Evolutionary conservation across 345 rosid genomes (phyloP).

Genomic region (Eucalyptus regnans): DNA sequence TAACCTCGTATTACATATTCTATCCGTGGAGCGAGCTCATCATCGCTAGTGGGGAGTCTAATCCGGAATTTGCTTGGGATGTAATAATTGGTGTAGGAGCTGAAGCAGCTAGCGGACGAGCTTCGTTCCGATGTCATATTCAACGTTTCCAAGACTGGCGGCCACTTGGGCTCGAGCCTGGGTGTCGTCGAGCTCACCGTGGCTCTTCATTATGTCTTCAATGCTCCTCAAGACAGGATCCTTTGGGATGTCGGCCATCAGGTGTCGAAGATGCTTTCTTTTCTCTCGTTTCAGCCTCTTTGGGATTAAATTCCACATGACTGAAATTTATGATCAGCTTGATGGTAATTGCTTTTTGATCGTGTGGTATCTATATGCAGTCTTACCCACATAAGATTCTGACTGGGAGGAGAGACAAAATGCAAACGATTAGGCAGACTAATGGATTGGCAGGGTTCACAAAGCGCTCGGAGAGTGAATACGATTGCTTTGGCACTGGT

Average conservation of each 20-base stretch:
- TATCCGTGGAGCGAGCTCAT: background rate
- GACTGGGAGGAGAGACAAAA: conserved; percentile 89
- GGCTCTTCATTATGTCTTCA: conserved; percentile 93
- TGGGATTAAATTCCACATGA: background rate
- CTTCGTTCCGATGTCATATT: conserved; percentile 87
- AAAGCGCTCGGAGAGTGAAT: conserved; percentile 81
- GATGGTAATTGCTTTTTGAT: background rate
- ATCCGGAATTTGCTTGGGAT: background rate
- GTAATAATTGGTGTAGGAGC: conserved; percentile 24
- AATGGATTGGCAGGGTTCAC: conserved; percentile 88
- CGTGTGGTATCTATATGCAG: conserved; percentile 11
- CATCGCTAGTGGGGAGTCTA: background rate
- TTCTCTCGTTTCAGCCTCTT: background rate
- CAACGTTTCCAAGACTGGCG: conserved; percentile 89
- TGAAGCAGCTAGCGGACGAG: conserved; percentile 82
- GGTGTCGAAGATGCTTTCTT: conserved; percentile 12
- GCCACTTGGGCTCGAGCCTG: conserved; percentile 93
- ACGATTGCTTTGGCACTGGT: conserved; percentile 92
- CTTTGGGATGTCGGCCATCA: conserved; percentile 99
- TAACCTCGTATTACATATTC: background rate
- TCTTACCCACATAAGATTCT: conserved; percentile 94
- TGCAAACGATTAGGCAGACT: conserved; percentile 86
- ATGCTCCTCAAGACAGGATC: conserved; percentile 78
- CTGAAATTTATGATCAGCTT: background rate
- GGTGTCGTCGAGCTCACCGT: conserved; percentile 99